Percentiles rank a stretch among this genome's conserved stretches.
phyloP scores from a whole-genome alignment of 257 asterid species.

The Petunia axillaris region DNA sequence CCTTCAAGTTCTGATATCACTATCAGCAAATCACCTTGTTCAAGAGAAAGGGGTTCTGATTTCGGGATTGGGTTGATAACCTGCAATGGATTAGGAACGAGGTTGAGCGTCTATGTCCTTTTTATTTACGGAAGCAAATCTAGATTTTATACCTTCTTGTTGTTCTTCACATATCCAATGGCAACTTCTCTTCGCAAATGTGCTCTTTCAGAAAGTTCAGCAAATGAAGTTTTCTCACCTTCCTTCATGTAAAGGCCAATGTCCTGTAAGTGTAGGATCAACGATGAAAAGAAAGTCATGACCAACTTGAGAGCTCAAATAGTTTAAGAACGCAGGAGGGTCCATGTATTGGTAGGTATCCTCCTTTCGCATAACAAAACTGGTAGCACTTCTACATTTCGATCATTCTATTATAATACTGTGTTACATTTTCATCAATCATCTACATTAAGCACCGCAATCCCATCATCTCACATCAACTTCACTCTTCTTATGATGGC shows the following conservation, averaged over 20 bases:
- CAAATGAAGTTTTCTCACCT: slow-evolving; percentile 79
- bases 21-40: slow-evolving; percentile 59
- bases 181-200: slow-evolving; percentile 90
- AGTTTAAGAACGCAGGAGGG: not conserved
- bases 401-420: not conserved
- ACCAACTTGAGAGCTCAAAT: slow-evolving; percentile 24
- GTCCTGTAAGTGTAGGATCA: slow-evolving; percentile 43
- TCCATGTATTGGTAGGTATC: not conserved
- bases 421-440: not conserved
- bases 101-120: not conserved
- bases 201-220: slow-evolving; percentile 92
- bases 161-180: slow-evolving; percentile 79
- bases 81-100: slow-evolving; percentile 43
- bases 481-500: not conserved
- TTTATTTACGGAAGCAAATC: not conserved
- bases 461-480: not conserved
- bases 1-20: slow-evolving; percentile 93
- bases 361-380: not conserved
- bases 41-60: slow-evolving; percentile 66
- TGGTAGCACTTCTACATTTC: not conserved
- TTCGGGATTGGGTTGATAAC: slow-evolving; percentile 86
- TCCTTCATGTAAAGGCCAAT: slow-evolving; percentile 76
- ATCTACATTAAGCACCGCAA: not conserved
- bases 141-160: slow-evolving; percentile 59
- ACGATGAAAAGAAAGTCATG: slow-evolving; percentile 16